Conservation (phyloP, 805 yeast genomes). For the Candida vartiovaarae region DNA sequence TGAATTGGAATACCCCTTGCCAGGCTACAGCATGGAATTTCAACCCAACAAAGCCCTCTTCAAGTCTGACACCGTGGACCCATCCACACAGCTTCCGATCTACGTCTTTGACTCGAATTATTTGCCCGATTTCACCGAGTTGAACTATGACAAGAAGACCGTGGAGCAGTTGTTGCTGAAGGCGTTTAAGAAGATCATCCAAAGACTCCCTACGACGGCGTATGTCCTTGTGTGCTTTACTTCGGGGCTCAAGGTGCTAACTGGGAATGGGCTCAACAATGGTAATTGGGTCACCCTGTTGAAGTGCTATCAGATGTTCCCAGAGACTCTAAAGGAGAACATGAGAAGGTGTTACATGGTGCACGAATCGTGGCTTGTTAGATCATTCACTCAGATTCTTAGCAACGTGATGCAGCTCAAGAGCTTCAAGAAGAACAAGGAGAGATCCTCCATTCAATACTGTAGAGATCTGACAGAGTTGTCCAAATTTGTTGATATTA, state of each 20-base stretch:
- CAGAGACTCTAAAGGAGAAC: slow-evolving; percentile 45
- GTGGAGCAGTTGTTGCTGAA: slow-evolving; percentile 36
- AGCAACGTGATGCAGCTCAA: slow-evolving; percentile 53
- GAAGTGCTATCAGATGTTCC: slow-evolving; percentile 49
- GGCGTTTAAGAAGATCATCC: slow-evolving; percentile 50
- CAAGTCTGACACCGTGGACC: slow-evolving; percentile 57
- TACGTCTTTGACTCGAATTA: slow-evolving; percentile 80
- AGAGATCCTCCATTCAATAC: slow-evolving; percentile 16
- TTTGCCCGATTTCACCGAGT: slow-evolving; percentile 52
- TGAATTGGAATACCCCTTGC: too few species aligned
- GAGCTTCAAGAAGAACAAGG: slow-evolving; percentile 26
- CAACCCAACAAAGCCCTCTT: slow-evolving; percentile 40
- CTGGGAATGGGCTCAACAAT: slow-evolving; percentile 13
- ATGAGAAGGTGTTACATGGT: slow-evolving; percentile 66
- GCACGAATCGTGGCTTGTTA: slow-evolving; percentile 86
- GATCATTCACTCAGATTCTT: slow-evolving; percentile 67
- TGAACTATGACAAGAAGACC: slow-evolving; percentile 28
- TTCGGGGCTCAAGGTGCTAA: slow-evolving; percentile 59
- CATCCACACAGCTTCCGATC: slow-evolving; percentile 59
- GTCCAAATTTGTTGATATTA: slow-evolving; percentile 52
- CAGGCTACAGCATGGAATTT: slow-evolving; percentile 15
- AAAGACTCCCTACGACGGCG: slow-evolving; percentile 50
- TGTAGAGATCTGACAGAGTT: slow-evolving; percentile 30
- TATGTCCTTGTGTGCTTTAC: slow-evolving; percentile 73
- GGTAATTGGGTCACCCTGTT: slow-evolving; percentile 63